Evolutionary conservation across 106 monocot species (phyloP), one percentile per base, ranked within the genome.

Genomic region (Allium sativum): DNA sequence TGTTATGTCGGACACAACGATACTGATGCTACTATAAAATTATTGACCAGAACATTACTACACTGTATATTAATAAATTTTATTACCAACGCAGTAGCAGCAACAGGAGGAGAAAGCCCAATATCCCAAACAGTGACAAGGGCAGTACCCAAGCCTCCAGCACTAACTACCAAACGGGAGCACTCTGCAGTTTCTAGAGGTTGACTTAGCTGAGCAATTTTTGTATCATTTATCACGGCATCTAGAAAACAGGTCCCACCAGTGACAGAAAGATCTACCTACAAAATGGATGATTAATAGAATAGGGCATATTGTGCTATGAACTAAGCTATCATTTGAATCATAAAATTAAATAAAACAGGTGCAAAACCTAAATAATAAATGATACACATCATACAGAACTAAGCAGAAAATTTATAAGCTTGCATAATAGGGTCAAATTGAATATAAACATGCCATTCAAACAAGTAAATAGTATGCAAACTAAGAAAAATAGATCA

Each of bases 241-340:
- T 91, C 82, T 20, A 85, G 74, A 57, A 81, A 82, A 70, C 91
- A 84, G 15, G 91, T 98, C 0, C 96, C 96, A 14, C 96, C 96
- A 80, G 65, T 72, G 65, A 98, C 59, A 46, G 87, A 88, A 44
- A 98, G 59, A 75, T 77, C 85, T 56, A 74, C 86, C 96, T 98
- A 62, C 54, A 70, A 64, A 53, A 31, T 2, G 31, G 5, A 31
- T 31, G 31, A 31, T 31, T 31, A 31, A 3, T 5, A 2, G 31
- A 31, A 31, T 31, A 31, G 31, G 31, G 31, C 5, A 5, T 31
- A 5, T 31, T 31, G 31, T 31, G 5, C 31, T 31, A 31, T 31
- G 31, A 31, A 31, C 31, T 31, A 31, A 31, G 31, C 31, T 31
- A 31, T 31, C 5, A 5, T 2, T 2, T 31, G 5, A 31, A 31